Base-by-base conservation (phyloP, 495 filamentous ascomycete species). In the Neurospora africana region DNA sequence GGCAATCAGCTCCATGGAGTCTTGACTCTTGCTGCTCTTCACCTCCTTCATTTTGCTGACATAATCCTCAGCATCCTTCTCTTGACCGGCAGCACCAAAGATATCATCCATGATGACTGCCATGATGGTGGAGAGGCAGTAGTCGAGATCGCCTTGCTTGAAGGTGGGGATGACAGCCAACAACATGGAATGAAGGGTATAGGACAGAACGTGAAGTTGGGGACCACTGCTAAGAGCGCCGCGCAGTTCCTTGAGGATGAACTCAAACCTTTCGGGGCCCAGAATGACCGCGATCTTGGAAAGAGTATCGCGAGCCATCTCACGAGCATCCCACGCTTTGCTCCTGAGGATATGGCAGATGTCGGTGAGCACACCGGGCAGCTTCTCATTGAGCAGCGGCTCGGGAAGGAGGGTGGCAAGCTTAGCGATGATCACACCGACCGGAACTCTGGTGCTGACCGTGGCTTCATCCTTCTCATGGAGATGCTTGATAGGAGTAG, bases 61-160 rank as follows among this genome's bases (percentile, higher is more conserved):
- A 78, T 99, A 99, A 58, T 94, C 95, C 75, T 95, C 94, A 0
- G 95, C 94, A 75, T 99, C 95, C 79, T 99, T 99, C 77, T 99
- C 95, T 82, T 95, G 90, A 17, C 95, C 95, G n/a, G 91, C 89
- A n/a, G 88, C 89, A 21, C 95, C 95, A 79, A 99, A 99, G 15
- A 94, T 96, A 78, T 98, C 96, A 75, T 99, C 95, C 92, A 98
- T 96, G 69, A 98, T 91, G 53, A 99, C 87, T 5, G 88, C 84
- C 58, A 93, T 88, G 47, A 98, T 88, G 21, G 92, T 85, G 5
- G 83, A 80, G 39, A 98, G 82, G 79, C 94, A 98, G 76, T 97
- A 94, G 75, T 99, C 93, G 53, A 98, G 82, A 72, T 93, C 92
- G 21, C 95, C 95, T 13, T 92, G 90, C 39, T 88, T 83, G 78